Evolutionary conservation across 1,284 basidiomycete genomes (phyloP).

Genomic region (Entoloma clypeatum): DNA sequence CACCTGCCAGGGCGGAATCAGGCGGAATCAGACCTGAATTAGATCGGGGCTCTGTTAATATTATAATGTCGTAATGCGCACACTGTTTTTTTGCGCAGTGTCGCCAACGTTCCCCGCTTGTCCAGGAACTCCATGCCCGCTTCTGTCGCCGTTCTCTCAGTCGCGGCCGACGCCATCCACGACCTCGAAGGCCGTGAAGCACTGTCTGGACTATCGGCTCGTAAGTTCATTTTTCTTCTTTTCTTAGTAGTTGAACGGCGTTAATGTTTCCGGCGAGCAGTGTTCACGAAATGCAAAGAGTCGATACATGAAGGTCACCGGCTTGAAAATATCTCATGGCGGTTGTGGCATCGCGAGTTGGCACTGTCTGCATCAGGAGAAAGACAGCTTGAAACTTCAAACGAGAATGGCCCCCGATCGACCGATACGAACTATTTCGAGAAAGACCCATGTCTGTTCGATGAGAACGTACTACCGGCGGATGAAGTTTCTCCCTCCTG

Average conservation of each 20-base stretch:
- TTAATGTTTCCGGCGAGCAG: no score
- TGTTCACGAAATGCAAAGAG: conserved; percentile 81
- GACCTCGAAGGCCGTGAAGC: conserved; percentile 66
- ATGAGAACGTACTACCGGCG: conserved; percentile 7
- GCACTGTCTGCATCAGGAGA: conserved; percentile 4
- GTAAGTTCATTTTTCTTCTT: conserved; percentile 38
- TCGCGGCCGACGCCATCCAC: conserved; percentile 60
- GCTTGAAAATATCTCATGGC: conserved; percentile 84
- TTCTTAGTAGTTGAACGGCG: conserved; percentile 9
- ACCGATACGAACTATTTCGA: no score
- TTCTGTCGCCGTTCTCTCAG: conserved; percentile 57
- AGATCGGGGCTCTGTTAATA: no score
- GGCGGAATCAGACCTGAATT: no score
- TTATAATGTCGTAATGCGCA: no score
- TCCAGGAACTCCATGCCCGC: no score
- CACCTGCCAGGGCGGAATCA: no score
- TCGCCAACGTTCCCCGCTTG: no score
- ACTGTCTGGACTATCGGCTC: conserved; percentile 57
- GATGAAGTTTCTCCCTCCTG: background rate
- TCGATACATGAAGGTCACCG: conserved; percentile 73
- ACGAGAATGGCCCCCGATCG: no score
- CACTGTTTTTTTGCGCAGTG: no score
- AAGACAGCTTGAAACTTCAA: conserved; percentile 7
- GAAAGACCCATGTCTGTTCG: conserved; percentile 8
- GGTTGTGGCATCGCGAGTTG: conserved; percentile 76